Evolutionary conservation across 2,329 filamentous ascomycete genomes (phyloP).

Genomic region (Alternaria triticimaculans): DNA sequence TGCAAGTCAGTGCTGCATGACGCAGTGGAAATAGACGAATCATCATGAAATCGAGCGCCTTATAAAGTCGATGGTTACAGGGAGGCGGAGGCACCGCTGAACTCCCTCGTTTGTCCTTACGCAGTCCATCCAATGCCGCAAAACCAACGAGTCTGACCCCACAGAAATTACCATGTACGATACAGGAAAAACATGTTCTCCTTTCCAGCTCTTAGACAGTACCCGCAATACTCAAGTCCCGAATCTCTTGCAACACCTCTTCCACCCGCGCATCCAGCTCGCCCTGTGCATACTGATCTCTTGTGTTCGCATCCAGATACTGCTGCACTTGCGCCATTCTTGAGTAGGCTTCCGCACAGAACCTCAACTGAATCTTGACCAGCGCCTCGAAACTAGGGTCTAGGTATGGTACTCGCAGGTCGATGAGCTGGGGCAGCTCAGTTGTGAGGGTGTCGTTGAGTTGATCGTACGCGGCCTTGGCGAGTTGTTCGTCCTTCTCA

Average conservation of each 20-base stretch:
- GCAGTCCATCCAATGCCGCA: neutral
- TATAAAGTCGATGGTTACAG: neutral
- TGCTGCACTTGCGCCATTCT: conserved; percentile 99
- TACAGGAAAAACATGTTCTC: neutral
- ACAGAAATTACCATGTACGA: neutral
- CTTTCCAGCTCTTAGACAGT: conserved; percentile 56
- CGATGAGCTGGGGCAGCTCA: conserved; percentile 94
- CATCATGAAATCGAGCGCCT: neutral
- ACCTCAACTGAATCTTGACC: conserved; percentile 96
- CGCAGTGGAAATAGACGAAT: neutral
- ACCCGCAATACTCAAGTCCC: conserved; percentile 89
- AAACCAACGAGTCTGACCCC: neutral
- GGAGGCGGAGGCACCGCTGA: neutral
- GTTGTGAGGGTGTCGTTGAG: conserved; percentile 94
- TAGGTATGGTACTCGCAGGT: conserved; percentile 93
- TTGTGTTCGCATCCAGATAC: conserved; percentile 92
- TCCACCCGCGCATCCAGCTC: conserved; percentile 91
- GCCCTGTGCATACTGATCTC: conserved; percentile 94
- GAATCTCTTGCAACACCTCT: conserved; percentile 94
- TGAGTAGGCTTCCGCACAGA: conserved; percentile 97
- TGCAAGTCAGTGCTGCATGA: too few relatives aligned
- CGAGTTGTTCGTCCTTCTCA: conserved; percentile 96
- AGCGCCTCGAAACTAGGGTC: conserved; percentile 97
- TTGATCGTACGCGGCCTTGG: conserved; percentile 91
- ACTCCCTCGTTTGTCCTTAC: neutral